Percentiles rank a stretch among this genome's conserved stretches.
Conservation (phyloP, 1,284 basidiomycete species). For the Trichosporon sp. region DNA sequence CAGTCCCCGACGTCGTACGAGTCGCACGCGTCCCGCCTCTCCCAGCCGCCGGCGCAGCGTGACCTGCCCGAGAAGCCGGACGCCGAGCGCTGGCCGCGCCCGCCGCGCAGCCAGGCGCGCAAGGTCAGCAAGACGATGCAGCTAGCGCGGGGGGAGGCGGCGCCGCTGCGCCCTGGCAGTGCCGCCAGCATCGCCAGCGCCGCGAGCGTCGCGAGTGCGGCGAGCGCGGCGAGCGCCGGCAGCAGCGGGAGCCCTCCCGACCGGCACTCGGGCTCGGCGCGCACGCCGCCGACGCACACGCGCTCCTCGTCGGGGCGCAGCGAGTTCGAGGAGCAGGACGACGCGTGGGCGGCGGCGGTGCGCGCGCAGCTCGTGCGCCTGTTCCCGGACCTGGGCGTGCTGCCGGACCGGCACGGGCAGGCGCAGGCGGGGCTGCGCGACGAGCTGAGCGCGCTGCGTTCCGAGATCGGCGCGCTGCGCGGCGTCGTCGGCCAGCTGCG, state of each 20-base stretch:
- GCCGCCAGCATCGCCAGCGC: neutral
- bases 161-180: neutral
- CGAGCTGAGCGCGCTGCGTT: constrained; percentile 32
- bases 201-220: neutral
- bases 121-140: neutral
- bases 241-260: too few species aligned
- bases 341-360: constrained; percentile 39
- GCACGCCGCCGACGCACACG: neutral
- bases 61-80: neutral
- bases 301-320: neutral
- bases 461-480: constrained; percentile 36
- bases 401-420: neutral
- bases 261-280: neutral
- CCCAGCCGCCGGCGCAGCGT: neutral
- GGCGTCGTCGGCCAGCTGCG: constrained; percentile 34
- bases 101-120: neutral
- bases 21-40: neutral
- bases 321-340: constrained; percentile 26
- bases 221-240: too few species aligned
- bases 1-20: neutral
- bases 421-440: constrained; percentile 19
- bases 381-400: constrained; percentile 35
- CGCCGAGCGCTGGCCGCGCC: neutral
- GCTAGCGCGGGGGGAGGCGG: neutral
- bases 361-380: constrained; percentile 33